These are phyloP conservation scores for Sclerotinia glacialis DNA, from an alignment of 2,329 filamentous ascomycete genomes.

Conservation along the genomic window DNA sequence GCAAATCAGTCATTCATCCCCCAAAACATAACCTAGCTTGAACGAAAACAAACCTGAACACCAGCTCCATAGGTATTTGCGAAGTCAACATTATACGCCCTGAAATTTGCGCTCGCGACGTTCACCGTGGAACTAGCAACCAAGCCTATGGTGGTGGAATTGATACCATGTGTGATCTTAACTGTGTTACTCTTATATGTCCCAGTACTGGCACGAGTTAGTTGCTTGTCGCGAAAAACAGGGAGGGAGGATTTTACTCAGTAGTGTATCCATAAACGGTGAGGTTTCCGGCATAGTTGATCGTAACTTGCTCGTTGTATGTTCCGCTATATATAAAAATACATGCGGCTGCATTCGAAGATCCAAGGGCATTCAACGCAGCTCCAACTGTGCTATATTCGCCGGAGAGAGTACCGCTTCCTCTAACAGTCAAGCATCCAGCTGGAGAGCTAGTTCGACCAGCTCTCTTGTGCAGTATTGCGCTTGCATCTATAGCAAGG, in stretches of 20 bases:
- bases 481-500: not conserved
- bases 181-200: conserved; percentile 10
- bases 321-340: conserved; percentile 12
- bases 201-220: not conserved
- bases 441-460: conserved; percentile 11
- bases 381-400: conserved; percentile 20
- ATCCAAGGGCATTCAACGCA: conserved; percentile 8
- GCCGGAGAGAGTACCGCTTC: conserved; percentile 20
- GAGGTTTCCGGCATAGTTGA: conserved; percentile 1
- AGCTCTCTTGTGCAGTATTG: conserved; percentile 8
- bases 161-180: conserved; percentile 8
- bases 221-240: not conserved
- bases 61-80: conserved; percentile 16
- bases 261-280: conserved; percentile 17
- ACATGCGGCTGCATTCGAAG: conserved; percentile 1
- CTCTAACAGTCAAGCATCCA: conserved; percentile 20
- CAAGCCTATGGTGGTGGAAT: not conserved
- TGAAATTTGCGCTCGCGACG: conserved; percentile 8
- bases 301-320: conserved; percentile 4
- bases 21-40: not conserved
- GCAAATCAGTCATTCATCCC: not conserved
- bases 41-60: conserved; percentile 2
- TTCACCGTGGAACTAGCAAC: conserved; percentile 10
- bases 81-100: conserved; percentile 11
- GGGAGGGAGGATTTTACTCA: not conserved